These are phyloP conservation scores for Sclerotinia spermophila DNA, from an alignment of 2,329 filamentous ascomycete genomes.

Conservation along the genomic window DNA sequence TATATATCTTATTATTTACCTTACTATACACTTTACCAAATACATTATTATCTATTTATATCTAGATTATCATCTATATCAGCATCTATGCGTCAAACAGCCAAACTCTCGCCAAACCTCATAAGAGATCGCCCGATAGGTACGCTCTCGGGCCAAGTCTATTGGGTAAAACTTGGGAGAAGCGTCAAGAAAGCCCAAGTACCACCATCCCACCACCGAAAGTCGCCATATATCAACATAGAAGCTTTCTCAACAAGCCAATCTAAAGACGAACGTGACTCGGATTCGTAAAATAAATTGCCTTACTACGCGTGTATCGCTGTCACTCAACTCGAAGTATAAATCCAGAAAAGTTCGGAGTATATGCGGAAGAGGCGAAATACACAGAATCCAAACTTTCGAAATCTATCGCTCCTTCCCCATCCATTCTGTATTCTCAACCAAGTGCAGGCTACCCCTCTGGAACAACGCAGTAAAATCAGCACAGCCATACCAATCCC, in stretches of 20 bases:
- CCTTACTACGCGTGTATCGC: not conserved
- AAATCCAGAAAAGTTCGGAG: not conserved
- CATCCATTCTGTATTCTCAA: not conserved
- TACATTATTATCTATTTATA: not conserved
- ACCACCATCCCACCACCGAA: not conserved
- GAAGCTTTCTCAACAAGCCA: not conserved
- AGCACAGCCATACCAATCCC: accelerated
- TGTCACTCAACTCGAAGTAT: not conserved
- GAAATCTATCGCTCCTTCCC: not conserved
- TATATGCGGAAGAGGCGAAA: not conserved
- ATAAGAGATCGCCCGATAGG: not conserved
- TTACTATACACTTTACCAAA: no score
- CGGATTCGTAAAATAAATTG: not conserved
- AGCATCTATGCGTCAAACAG: not conserved
- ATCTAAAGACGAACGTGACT: not conserved
- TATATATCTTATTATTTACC: not conserved
- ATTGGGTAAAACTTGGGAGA: not conserved
- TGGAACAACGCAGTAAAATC: not conserved
- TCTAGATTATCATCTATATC: not conserved
- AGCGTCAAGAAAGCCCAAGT: not conserved
- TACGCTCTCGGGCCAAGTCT: not conserved
- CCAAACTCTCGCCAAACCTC: not conserved
- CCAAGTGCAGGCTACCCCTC: not conserved
- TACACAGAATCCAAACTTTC: not conserved
- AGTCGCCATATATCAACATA: not conserved